Evolutionary conservation across 2,329 filamentous ascomycete species (phyloP).

Genomic region (Thielaviopsis ethacetica): DNA sequence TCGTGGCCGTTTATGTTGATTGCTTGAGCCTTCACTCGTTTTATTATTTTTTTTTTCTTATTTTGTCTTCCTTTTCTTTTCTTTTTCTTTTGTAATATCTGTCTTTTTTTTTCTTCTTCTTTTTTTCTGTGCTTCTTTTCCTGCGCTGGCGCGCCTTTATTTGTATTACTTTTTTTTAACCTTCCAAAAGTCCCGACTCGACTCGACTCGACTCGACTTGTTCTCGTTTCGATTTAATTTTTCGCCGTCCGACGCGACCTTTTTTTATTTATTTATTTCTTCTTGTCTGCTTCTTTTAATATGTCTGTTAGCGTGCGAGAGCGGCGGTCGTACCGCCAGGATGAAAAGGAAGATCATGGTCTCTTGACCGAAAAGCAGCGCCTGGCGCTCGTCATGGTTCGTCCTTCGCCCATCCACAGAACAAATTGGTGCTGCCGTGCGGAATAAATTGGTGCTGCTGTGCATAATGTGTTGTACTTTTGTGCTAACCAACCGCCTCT

Average conservation of each 20-base stretch:
- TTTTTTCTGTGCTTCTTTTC: neutral
- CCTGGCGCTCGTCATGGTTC: slow-evolving; percentile 8
- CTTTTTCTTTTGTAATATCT: neutral
- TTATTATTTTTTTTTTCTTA: neutral
- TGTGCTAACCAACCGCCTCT: slow-evolving; percentile 8
- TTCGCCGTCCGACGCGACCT: neutral
- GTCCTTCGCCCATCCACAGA: slow-evolving; percentile 3
- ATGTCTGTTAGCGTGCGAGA: slow-evolving; percentile 20
- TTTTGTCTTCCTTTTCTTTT: neutral
- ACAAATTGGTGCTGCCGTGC: neutral
- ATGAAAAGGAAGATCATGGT: slow-evolving; percentile 21
- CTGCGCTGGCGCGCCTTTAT: neutral
- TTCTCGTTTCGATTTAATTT: neutral
- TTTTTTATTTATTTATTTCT: neutral
- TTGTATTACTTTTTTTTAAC: neutral
- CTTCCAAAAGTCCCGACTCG: neutral
- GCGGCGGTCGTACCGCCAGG: slow-evolving; percentile 24
- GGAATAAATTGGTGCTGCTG: no score
- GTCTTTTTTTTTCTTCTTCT: neutral
- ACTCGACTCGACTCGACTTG: neutral
- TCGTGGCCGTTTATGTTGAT: neutral
- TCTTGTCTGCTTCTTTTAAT: slow-evolving; percentile 10
- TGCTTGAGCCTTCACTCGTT: neutral
- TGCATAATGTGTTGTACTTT: neutral
- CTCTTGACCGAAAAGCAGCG: slow-evolving; percentile 22